Percentiles rank a stretch among this genome's conserved stretches.
These are phyloP conservation scores for Fusarium camptoceras DNA, from an alignment of 2,329 filamentous ascomycete genomes.

Conservation along the genomic window DNA sequence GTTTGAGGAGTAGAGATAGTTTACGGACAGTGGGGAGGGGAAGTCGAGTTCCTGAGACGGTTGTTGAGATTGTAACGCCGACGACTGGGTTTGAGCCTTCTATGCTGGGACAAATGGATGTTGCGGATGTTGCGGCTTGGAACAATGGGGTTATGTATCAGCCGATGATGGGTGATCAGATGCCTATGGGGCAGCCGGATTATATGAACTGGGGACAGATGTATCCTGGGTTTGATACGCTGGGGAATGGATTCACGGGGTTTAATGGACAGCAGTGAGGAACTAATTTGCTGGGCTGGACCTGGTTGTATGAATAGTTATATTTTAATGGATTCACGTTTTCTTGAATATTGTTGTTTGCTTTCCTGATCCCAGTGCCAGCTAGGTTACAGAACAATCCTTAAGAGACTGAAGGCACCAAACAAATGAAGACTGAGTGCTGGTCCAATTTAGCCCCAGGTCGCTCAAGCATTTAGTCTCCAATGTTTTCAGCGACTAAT, in stretches of 20 bases:
- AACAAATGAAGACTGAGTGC: too few relatives aligned
- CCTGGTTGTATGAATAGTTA: constrained; percentile 35
- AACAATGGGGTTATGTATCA: constrained; percentile 46
- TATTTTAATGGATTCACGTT: neutral
- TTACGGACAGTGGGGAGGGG: constrained; percentile 27
- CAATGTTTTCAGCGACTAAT: too few relatives aligned
- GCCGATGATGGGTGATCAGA: constrained; percentile 43
- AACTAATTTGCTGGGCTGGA: constrained; percentile 15
- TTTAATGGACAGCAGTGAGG: constrained; percentile 41
- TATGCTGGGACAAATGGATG: constrained; percentile 17
- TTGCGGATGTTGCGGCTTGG: constrained; percentile 48
- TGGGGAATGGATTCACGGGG: constrained; percentile 44
- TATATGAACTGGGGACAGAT: constrained; percentile 44
- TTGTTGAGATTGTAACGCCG: constrained; percentile 33
- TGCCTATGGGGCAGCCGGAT: constrained; percentile 41
- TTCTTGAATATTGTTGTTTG: neutral
- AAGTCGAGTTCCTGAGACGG: constrained; percentile 43
- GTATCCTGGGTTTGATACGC: constrained; percentile 42
- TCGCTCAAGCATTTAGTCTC: too few relatives aligned
- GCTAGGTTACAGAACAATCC: too few relatives aligned
- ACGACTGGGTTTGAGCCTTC: constrained; percentile 35
- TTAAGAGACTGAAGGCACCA: too few relatives aligned
- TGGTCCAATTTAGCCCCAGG: too few relatives aligned
- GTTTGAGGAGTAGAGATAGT: constrained; percentile 47
- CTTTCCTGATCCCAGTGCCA: too few relatives aligned